phyloP scores from a whole-genome alignment of 139 green algal genomes.

The Tetraselmis chui region DNA sequence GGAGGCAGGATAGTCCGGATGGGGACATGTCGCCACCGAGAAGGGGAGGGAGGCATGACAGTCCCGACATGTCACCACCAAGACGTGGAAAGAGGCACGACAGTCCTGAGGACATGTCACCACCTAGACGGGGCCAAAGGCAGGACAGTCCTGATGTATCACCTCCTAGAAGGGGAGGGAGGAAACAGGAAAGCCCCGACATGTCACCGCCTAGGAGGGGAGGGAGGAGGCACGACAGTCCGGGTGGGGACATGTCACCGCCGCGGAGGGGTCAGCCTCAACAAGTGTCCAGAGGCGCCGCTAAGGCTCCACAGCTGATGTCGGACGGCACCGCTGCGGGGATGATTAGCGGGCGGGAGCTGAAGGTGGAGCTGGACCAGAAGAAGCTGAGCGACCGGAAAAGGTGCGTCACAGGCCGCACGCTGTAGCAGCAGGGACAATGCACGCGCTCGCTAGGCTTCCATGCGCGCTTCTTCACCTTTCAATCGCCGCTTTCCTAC shows the following conservation, averaged over 20 bases:
- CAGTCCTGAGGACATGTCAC: too few species aligned
- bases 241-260: not conserved
- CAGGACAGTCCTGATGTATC: slow-evolving; percentile 14
- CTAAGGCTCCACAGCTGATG: slow-evolving; percentile 28
- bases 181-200: not conserved
- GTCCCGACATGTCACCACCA: too few species aligned
- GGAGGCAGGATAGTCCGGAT: too few species aligned
- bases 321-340: slow-evolving; percentile 51
- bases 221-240: too few species aligned
- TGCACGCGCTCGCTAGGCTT: not conserved
- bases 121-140: too few species aligned
- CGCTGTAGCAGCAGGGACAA: not conserved
- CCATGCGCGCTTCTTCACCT: too few species aligned
- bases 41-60: too few species aligned
- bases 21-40: not conserved
- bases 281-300: slow-evolving; percentile 5
- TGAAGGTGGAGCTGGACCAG: slow-evolving; percentile 27
- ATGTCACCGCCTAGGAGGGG: slow-evolving; percentile 12
- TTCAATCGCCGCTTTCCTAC: too few species aligned
- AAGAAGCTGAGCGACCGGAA: slow-evolving; percentile 17
- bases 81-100: too few species aligned
- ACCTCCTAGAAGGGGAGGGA: slow-evolving; percentile 12
- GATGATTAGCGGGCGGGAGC: slow-evolving; percentile 38
- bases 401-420: not conserved
- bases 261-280: not conserved